phyloP scores from a whole-genome alignment of 768 basidiomycete genomes.

The Boletus fagicola region DNA sequence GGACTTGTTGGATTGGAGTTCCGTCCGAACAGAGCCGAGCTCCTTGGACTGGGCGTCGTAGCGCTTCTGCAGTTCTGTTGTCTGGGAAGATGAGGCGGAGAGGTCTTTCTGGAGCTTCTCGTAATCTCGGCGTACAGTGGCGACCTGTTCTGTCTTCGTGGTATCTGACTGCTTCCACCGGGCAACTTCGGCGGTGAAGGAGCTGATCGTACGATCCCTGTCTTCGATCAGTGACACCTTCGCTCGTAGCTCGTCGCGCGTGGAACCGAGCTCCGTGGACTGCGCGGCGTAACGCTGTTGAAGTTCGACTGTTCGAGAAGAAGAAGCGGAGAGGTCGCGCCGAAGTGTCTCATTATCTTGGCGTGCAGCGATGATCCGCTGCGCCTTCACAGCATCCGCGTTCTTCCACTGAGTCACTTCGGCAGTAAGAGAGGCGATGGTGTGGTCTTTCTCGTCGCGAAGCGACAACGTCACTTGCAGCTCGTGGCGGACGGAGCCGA shows the following conservation, averaged over 20 bases:
- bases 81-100: constrained; percentile 1
- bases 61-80: not conserved
- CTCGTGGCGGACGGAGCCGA: not conserved
- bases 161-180: not conserved
- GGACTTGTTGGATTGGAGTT: not conserved
- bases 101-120: constrained; percentile 1
- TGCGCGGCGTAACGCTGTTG: not conserved
- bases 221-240: not conserved
- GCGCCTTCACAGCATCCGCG: not conserved
- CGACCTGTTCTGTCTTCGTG: not conserved
- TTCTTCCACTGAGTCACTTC: not conserved
- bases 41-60: not conserved
- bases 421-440: not conserved
- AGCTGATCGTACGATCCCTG: not conserved
- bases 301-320: not conserved
- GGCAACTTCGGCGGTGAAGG: not conserved
- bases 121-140: not conserved
- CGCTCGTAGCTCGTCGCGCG: not conserved
- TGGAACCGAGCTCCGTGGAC: not conserved
- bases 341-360: not conserved
- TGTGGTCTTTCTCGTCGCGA: not conserved
- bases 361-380: not conserved
- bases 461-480: not conserved
- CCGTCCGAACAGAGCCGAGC: not conserved
- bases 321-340: not conserved